Evolutionary conservation across 805 yeast species (phyloP), one percentile per base, ranked within the genome.

Genomic region (Suhomyces sp.): DNA sequence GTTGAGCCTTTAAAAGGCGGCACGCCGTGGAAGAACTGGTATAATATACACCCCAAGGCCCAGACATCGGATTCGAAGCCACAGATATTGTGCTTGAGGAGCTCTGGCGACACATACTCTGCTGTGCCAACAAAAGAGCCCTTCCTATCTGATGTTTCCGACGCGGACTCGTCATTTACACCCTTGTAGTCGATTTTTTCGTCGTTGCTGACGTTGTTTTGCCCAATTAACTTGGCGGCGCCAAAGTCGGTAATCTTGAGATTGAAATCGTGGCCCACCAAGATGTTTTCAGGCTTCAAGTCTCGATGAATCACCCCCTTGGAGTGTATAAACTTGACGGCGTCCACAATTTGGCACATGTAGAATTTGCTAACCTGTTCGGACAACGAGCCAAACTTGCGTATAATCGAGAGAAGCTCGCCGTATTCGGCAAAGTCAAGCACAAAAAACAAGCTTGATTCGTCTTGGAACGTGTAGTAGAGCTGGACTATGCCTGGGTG

Each of bases 61-160:
- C 97, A 91, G n/a, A 89, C 69, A 66, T 91, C 97, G 29, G 93
- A 79, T 56, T 86, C 86, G 62, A 83, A 87, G 17, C 96, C 94
- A 63, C 96, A 89, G 35, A 80, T 76, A 65, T 93, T 94, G 60
- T 81, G 78, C 46, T 84, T 80, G 46, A 94, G 73, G 40, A 94
- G 72, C 66, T 94, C 99, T 0, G 98, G 99, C 0, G 96, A 86
- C 2, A 94, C 97, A 63, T 92, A 92, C 64, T 92, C 97, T 0
- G 98, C 98, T 0, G 99, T 93, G 0, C 99, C 99, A 3, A 93
- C 98, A 73, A 93, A 94, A 0, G 97, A 91, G 20, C 75, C 78
- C 51, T 67, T 67, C n/a, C 75, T 54, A 17, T 56, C 31, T 10
- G 31, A 27, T 27, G 10, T 60, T 13, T 17, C 7, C 12, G 22